Evolutionary conservation across 176 grass and related monocot genomes (phyloP).

Genomic region (Zea mays): DNA sequence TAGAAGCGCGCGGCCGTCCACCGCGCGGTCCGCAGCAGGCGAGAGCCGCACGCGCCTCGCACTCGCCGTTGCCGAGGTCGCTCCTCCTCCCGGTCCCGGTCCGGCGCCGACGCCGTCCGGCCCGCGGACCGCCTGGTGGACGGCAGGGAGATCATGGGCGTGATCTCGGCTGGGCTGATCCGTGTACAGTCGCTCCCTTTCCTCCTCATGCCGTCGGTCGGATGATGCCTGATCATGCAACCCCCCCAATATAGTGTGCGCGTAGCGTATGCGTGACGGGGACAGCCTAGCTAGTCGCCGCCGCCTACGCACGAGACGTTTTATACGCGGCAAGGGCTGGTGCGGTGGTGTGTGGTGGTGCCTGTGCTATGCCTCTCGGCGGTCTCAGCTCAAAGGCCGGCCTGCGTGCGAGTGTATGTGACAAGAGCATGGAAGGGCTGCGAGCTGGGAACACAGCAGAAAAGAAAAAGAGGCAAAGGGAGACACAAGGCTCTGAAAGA

Average conservation of each 20-base stretch:
- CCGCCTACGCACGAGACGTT: conserved; percentile 27
- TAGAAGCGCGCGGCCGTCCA: conserved; percentile 57
- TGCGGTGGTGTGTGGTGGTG: no score
- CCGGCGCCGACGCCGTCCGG: conserved; percentile 18
- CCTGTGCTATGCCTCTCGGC: background rate
- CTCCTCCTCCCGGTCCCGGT: conserved; percentile 12
- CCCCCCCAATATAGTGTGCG: conserved; percentile 18
- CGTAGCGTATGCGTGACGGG: background rate
- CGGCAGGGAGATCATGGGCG: conserved; percentile 35
- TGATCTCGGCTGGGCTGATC: conserved; percentile 58
- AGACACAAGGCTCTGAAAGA: conserved; percentile 44
- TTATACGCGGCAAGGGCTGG: conserved; percentile 42
- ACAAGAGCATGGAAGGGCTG: conserved; percentile 63
- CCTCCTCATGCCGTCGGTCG: conserved; percentile 47
- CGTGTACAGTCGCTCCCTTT: conserved; percentile 50
- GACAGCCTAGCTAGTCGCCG: background rate
- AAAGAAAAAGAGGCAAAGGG: conserved; percentile 53
- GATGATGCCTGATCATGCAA: conserved; percentile 2
- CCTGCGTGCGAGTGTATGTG: conserved; percentile 31
- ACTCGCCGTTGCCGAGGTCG: conserved; percentile 14
- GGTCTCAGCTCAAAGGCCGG: conserved; percentile 31
- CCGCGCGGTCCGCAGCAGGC: conserved; percentile 54
- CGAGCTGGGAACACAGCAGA: conserved; percentile 5
- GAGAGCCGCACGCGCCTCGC: conserved; percentile 41
- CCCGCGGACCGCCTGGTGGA: conserved; percentile 30